These are phyloP conservation scores for Globisporangium mamillatum DNA, from an alignment of 352 stramenopile species.

Conservation along the genomic window DNA sequence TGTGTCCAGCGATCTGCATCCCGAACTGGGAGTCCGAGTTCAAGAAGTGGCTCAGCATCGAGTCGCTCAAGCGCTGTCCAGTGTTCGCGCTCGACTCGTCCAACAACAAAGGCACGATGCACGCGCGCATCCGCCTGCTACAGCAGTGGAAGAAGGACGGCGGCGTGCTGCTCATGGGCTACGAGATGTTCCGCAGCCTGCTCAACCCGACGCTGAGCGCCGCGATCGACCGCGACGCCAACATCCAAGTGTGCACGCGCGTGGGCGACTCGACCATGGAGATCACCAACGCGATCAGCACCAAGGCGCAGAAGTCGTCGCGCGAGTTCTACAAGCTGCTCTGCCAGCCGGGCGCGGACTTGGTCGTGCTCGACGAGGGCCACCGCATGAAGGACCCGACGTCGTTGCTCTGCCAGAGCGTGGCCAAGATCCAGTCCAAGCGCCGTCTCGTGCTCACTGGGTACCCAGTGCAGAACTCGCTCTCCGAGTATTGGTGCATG, in stretches of 20 bases:
- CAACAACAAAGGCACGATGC: slow-evolving; percentile 50
- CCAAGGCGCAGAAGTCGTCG: slow-evolving; percentile 51
- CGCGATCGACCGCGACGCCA: slow-evolving; percentile 32
- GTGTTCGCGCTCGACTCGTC: slow-evolving; percentile 63
- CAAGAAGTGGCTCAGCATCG: slow-evolving; percentile 91
- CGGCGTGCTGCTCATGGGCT: slow-evolving; percentile 83
- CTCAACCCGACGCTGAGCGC: slow-evolving; percentile 60
- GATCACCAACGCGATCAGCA: slow-evolving; percentile 44
- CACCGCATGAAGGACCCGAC: slow-evolving; percentile 87
- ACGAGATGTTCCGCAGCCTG: slow-evolving; percentile 88
- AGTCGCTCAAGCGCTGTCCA: slow-evolving; percentile 51
- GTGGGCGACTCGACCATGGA: slow-evolving; percentile 67
- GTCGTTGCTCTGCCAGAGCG: slow-evolving; percentile 79
- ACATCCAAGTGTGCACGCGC: slow-evolving; percentile 64
- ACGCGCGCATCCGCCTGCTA: slow-evolving; percentile 50
- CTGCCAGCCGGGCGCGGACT: slow-evolving; percentile 60
- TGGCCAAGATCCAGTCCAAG: slow-evolving; percentile 72
- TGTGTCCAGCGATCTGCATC: slow-evolving; percentile 95
- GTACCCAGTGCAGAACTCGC: slow-evolving; percentile 94
- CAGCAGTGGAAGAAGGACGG: slow-evolving; percentile 73
- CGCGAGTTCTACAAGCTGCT: slow-evolving; percentile 53
- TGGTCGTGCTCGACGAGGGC: slow-evolving; percentile 87
- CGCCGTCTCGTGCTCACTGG: slow-evolving; percentile 90
- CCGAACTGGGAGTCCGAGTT: slow-evolving; percentile 98
- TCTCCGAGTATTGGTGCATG: slow-evolving; percentile 92